Evolutionary conservation across 306 rosid species (phyloP).

Genomic region (Pyrus betulifolia): DNA sequence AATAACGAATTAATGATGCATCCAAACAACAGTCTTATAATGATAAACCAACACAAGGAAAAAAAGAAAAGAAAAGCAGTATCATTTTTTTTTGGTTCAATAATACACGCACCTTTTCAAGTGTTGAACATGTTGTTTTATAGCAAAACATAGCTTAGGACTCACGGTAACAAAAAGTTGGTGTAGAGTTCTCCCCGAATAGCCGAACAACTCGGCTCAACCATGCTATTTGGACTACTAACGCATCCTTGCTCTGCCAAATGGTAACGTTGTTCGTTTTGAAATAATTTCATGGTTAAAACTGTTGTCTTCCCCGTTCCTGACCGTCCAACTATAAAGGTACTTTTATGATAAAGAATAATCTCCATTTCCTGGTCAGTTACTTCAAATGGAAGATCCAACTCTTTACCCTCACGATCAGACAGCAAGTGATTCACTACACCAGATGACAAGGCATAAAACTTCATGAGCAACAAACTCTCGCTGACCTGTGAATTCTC

Average conservation of each 20-base stretch:
- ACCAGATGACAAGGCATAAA: slow-evolving; percentile 48
- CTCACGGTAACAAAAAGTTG: slow-evolving; percentile 82
- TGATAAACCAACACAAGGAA: no score
- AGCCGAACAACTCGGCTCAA: slow-evolving; percentile 9
- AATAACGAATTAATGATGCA: no score
- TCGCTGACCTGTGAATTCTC: slow-evolving; percentile 79
- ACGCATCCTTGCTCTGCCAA: slow-evolving; percentile 22
- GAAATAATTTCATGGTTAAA: slow-evolving; percentile 64
- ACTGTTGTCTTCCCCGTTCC: slow-evolving; percentile 91
- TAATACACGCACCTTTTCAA: slow-evolving; percentile 44
- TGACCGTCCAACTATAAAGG: slow-evolving; percentile 70
- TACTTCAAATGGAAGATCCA: slow-evolving; percentile 73
- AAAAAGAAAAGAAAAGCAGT: no score
- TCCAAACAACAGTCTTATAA: no score
- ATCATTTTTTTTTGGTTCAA: background rate
- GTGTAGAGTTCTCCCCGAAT: slow-evolving; percentile 24
- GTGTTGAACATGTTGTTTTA: slow-evolving; percentile 53
- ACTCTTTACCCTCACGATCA: slow-evolving; percentile 38
- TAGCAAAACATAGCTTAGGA: slow-evolving; percentile 64
- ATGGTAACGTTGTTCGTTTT: slow-evolving; percentile 44
- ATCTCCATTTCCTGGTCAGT: slow-evolving; percentile 59
- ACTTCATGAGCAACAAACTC: slow-evolving; percentile 72
- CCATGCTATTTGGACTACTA: slow-evolving; percentile 9
- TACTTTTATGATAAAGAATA: slow-evolving; percentile 46
- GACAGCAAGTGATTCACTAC: slow-evolving; percentile 57